These are phyloP conservation scores for Begonia peltatifolia DNA, from an alignment of 306 rosid genomes.

Conservation along the genomic window DNA sequence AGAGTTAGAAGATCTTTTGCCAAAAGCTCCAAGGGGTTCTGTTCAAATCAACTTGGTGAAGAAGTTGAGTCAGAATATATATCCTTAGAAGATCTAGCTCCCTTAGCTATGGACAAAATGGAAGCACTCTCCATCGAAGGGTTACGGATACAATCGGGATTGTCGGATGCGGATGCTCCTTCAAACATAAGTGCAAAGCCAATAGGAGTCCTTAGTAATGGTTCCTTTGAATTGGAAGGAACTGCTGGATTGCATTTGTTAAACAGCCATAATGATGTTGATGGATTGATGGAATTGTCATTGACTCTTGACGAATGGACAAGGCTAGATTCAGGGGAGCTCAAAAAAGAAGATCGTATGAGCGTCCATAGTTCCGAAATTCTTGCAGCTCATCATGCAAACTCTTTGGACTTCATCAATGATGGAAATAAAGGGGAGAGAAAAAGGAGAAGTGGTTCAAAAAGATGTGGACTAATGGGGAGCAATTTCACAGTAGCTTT, in stretches of 20 bases:
- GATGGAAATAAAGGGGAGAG: slow-evolving; percentile 42
- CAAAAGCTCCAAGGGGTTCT: slow-evolving; percentile 19
- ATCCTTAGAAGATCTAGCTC: slow-evolving; percentile 86
- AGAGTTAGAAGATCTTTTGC: slow-evolving; percentile 19
- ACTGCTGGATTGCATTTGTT: slow-evolving; percentile 68
- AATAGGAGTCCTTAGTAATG: slow-evolving; percentile 31
- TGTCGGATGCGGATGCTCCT: slow-evolving; percentile 69
- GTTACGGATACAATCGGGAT: slow-evolving; percentile 78
- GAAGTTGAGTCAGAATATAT: slow-evolving; percentile 37
- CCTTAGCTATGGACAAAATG: slow-evolving; percentile 74
- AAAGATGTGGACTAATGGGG: slow-evolving; percentile 71
- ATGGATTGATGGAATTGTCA: slow-evolving; percentile 72
- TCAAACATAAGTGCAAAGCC: slow-evolving; percentile 55
- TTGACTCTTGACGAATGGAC: slow-evolving; percentile 88
- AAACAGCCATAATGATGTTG: slow-evolving; percentile 35
- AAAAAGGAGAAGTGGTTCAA: slow-evolving; percentile 39
- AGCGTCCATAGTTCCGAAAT: slow-evolving; percentile 68
- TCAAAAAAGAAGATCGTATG: slow-evolving; percentile 58
- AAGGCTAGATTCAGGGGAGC: slow-evolving; percentile 80
- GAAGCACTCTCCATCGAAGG: slow-evolving; percentile 91
- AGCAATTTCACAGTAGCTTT: slow-evolving; percentile 78
- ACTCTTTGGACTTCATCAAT: slow-evolving; percentile 42
- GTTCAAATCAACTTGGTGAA: slow-evolving; percentile 22
- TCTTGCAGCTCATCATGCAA: slow-evolving; percentile 88
- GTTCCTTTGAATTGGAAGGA: slow-evolving; percentile 58